Conservation (phyloP, 1,284 basidiomycete genomes). For the Puccinia hordei region DNA sequence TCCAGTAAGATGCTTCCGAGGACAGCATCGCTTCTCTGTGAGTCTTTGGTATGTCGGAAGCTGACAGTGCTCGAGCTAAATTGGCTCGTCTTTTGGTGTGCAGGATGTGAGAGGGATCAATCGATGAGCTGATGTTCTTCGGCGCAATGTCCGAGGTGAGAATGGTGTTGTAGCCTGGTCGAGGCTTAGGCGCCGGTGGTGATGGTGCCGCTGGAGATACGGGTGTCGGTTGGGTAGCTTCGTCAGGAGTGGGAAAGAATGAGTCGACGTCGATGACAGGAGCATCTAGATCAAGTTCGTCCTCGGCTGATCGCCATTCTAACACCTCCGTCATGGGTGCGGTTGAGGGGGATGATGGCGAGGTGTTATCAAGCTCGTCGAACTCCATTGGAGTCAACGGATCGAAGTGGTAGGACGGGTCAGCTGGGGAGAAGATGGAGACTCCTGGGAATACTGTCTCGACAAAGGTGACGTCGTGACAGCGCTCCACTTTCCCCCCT, state of each 20-base stretch:
- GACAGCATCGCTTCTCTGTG: background rate
- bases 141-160: background rate
- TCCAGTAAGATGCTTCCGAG: background rate
- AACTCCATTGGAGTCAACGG: background rate
- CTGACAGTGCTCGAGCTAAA: background rate
- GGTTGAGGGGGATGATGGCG: too few relatives aligned
- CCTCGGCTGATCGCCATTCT: too few relatives aligned
- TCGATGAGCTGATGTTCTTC: background rate
- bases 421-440: background rate
- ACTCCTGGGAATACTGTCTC: conserved; percentile 8
- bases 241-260: too few relatives aligned
- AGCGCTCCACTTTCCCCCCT: background rate
- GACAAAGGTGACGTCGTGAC: conserved; percentile 11
- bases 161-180: background rate
- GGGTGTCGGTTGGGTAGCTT: background rate
- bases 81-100: background rate
- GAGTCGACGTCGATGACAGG: too few relatives aligned
- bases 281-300: background rate
- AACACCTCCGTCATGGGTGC: too few relatives aligned
- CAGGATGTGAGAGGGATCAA: background rate
- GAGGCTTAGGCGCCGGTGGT: background rate
- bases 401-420: background rate
- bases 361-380: background rate
- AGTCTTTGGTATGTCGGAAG: background rate
- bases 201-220: background rate